Percentiles rank a stretch among this genome's conserved stretches.
Conservation (phyloP, 2,329 filamentous ascomycete genomes). For the Epichloe sylvatica region DNA sequence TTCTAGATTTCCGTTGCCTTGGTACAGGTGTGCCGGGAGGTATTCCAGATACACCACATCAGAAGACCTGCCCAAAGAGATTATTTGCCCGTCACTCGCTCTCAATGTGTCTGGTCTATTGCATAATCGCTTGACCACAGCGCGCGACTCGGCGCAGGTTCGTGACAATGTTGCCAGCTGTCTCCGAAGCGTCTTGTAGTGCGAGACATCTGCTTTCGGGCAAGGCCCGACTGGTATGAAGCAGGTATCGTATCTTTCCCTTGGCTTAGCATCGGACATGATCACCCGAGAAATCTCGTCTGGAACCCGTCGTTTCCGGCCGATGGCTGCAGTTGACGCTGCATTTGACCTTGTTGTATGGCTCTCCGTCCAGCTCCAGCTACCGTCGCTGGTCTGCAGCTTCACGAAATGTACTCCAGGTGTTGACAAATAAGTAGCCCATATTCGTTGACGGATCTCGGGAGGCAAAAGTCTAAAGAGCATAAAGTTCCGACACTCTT, state of each 20-base stretch:
- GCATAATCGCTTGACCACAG: conserved; percentile 11
- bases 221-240: conserved; percentile 9
- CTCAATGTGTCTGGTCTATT: conserved; percentile 12
- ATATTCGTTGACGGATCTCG: conserved; percentile 23
- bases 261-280: conserved; percentile 10
- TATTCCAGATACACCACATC: conserved; percentile 24
- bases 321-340: neutral
- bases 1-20: conserved; percentile 14
- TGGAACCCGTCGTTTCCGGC: conserved; percentile 6
- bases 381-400: conserved; percentile 11
- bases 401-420: conserved; percentile 24
- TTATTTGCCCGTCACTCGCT: conserved; percentile 14
- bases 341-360: neutral
- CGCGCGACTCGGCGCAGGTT: conserved; percentile 16
- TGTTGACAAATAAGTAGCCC: conserved; percentile 17
- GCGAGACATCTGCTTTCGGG: conserved; percentile 18
- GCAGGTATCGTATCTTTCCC: conserved; percentile 11
- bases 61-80: conserved; percentile 15
- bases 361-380: conserved; percentile 12
- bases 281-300: conserved; percentile 14
- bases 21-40: conserved; percentile 16
- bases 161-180: conserved; percentile 14
- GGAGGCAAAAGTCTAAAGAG: conserved; percentile 20
- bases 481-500: conserved; percentile 17
- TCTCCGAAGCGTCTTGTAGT: conserved; percentile 16